These are phyloP conservation scores for Colletotrichum gigasporum DNA, from an alignment of 2,329 filamentous ascomycete genomes.

Conservation along the genomic window DNA sequence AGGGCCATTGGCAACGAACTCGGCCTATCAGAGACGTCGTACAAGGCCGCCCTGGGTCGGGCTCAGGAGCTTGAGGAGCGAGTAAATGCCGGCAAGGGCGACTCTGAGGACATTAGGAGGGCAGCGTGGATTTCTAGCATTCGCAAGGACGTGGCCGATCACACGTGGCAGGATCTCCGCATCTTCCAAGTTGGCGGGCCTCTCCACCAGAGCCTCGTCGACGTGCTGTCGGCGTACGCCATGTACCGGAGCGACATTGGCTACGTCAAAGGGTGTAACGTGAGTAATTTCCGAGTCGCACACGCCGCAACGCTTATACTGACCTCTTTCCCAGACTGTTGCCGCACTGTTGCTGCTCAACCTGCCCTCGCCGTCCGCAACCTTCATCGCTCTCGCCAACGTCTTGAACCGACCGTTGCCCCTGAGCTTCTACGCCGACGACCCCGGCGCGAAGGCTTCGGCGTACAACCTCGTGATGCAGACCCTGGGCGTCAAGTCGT, in stretches of 20 bases:
- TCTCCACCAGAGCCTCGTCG: slow-evolving; percentile 72
- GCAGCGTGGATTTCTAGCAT: slow-evolving; percentile 72
- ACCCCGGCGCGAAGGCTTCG: slow-evolving; percentile 73
- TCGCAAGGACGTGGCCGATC: slow-evolving; percentile 67
- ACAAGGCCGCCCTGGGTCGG: slow-evolving; percentile 74
- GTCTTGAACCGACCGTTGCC: slow-evolving; percentile 79
- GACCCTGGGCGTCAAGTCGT: slow-evolving; percentile 72
- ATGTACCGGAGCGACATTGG: slow-evolving; percentile 87
- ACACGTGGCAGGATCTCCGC: slow-evolving; percentile 76
- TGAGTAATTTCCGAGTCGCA: slow-evolving; percentile 54
- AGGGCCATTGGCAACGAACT: slow-evolving; percentile 79
- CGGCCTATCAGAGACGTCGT: slow-evolving; percentile 73
- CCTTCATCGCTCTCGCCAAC: slow-evolving; percentile 80
- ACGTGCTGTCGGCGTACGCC: slow-evolving; percentile 81
- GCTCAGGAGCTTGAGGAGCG: slow-evolving; percentile 70
- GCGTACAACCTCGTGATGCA: slow-evolving; percentile 76
- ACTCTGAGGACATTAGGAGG: slow-evolving; percentile 63
- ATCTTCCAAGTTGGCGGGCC: slow-evolving; percentile 76
- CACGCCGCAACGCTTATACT: slow-evolving; percentile 22
- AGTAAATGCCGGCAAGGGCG: slow-evolving; percentile 59
- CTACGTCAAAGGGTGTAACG: slow-evolving; percentile 78
- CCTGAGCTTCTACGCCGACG: slow-evolving; percentile 78
- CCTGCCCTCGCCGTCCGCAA: slow-evolving; percentile 67
- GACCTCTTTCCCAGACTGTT: slow-evolving; percentile 63
- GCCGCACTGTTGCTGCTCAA: slow-evolving; percentile 80